These are phyloP conservation scores for Mariannaea sp. DNA, from an alignment of 2,329 filamentous ascomycete species.

Conservation along the genomic window DNA sequence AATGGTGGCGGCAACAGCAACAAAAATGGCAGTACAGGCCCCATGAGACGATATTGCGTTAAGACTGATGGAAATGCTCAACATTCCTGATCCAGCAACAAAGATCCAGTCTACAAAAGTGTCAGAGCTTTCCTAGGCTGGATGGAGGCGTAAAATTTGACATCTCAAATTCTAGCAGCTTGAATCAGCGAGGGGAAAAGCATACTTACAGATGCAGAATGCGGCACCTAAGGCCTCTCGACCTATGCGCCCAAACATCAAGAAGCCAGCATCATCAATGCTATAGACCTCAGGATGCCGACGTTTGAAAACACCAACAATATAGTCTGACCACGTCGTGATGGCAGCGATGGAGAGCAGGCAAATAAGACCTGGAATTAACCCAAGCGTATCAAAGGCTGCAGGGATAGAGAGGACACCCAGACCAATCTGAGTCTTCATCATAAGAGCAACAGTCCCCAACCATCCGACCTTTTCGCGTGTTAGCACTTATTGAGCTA, in stretches of 20 bases:
- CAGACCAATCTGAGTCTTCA: slow-evolving; percentile 51
- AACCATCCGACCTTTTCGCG: slow-evolving; percentile 49
- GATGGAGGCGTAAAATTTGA: too few relatives aligned
- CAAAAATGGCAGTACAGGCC: slow-evolving; percentile 44
- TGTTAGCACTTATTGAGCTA: too few relatives aligned
- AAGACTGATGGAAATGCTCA: slow-evolving; percentile 44
- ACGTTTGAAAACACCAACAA: slow-evolving; percentile 55
- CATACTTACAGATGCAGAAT: slow-evolving; percentile 40
- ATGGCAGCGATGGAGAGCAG: slow-evolving; percentile 47
- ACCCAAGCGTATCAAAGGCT: slow-evolving; percentile 50
- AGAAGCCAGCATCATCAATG: slow-evolving; percentile 54
- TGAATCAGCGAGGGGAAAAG: too few relatives aligned
- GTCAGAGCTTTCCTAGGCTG: too few relatives aligned
- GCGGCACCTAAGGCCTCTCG: slow-evolving; percentile 45
- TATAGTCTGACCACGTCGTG: slow-evolving; percentile 54
- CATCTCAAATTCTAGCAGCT: too few relatives aligned
- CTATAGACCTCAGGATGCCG: slow-evolving; percentile 55
- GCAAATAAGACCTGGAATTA: slow-evolving; percentile 52
- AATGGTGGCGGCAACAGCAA: slow-evolving; percentile 38
- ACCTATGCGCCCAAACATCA: slow-evolving; percentile 52
- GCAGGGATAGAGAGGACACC: slow-evolving; percentile 53
- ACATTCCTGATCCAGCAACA: slow-evolving; percentile 45
- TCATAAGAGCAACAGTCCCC: slow-evolving; percentile 48
- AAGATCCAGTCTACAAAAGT: slow-evolving; percentile 23
- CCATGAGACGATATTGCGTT: slow-evolving; percentile 45